Conservation (phyloP, 352 stramenopile genomes). For the Pythium guiyangense region DNA sequence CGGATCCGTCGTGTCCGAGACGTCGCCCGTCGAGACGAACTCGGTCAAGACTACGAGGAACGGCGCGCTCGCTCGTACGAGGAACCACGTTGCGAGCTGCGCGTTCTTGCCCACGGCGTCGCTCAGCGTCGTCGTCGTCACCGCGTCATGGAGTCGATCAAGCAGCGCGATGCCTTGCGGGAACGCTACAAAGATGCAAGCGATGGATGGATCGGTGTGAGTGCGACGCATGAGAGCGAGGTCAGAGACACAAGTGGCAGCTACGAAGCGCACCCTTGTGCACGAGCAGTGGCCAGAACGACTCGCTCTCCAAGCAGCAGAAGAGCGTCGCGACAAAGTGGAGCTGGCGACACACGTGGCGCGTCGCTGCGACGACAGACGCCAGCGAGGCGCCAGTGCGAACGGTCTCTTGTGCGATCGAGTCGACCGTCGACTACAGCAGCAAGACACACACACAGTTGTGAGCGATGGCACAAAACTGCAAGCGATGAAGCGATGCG, state of each 20-base stretch:
- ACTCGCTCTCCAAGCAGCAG: slow-evolving; percentile 16
- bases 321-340: slow-evolving; percentile 25
- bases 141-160: slow-evolving; percentile 35
- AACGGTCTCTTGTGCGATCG: neutral
- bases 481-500: neutral
- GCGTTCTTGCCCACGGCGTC: slow-evolving; percentile 28
- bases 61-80: slow-evolving; percentile 44
- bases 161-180: slow-evolving; percentile 47
- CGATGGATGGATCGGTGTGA: neutral
- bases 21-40: slow-evolving; percentile 39
- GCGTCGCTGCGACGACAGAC: slow-evolving; percentile 29
- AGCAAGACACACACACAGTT: neutral
- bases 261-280: slow-evolving; percentile 12
- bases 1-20: slow-evolving; percentile 40
- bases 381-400: slow-evolving; percentile 15
- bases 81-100: slow-evolving; percentile 43
- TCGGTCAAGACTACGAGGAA: slow-evolving; percentile 48
- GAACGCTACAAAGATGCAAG: slow-evolving; percentile 23
- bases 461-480: neutral
- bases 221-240: neutral
- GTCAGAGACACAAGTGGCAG: neutral
- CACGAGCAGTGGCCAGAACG: slow-evolving; percentile 42
- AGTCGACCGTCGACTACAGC: slow-evolving; percentile 7
- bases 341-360: slow-evolving; percentile 26
- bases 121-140: slow-evolving; percentile 26